Base-by-base conservation (phyloP, 352 stramenopile genomes). In the Pythium coloratum region DNA sequence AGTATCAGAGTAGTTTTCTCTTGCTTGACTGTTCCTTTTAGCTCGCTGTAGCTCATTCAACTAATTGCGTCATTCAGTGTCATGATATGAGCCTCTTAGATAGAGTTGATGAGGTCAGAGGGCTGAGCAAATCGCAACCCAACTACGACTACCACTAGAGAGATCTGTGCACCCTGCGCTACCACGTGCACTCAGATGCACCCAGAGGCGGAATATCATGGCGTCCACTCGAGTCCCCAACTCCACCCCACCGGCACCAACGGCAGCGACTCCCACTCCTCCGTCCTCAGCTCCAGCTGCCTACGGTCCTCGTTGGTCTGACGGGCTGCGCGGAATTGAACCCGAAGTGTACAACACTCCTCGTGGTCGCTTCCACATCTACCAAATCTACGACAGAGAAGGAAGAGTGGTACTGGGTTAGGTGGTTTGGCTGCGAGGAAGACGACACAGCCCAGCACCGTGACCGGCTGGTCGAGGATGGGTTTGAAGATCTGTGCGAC, bases 371-470 rank as follows among this genome's bases (percentile, higher is more conserved):
- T 55, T 33, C 16, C 33, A 55, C 47, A 32, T 55, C 16, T 55
- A 30, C 18, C n/a, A 55, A 55, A 55, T 55, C 47, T 55, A 55
- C 20, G 47, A 55, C 6, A 7, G 47, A 55, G 47, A 55, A 55
- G 28, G 47, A 33, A 26, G 47, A 55, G 47, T 55, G 47, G 47
- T 33, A 55, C 20, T 55, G 47, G 47, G 47, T 55, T 13, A 8
- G 47, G 47, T 55, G 47, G 47, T 55, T 55, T 32, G 47, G 47
- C n/a, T 55, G 10, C 47, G 33, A 8, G 9, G 6, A 32, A 8
- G n/a, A 55, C 33, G 47, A 55, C 47, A 55, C 47, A 7, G 47
- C 47, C 6, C 47, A 55, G 47, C 47, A 55, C 18, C 9, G 47
- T n/a, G n/a, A 32, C 47, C 47, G 47, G 6, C 47, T 55, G 6